Evolutionary conservation across 345 rosid genomes (phyloP), one percentile per base, ranked within the genome.

Genomic region (Corchorus capsularis): DNA sequence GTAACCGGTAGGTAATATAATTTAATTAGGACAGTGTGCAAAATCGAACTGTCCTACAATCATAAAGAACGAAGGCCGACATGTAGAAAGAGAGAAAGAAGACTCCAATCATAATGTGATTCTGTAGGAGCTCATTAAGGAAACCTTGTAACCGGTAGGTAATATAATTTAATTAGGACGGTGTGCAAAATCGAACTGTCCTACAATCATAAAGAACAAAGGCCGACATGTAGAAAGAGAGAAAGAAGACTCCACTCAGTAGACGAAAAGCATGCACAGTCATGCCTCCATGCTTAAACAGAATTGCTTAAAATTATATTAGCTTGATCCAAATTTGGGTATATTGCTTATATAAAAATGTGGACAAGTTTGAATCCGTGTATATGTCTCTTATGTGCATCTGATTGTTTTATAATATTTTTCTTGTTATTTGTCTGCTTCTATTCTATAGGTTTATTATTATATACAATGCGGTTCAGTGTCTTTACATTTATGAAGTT

Each of bases 11-110:
- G 52, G 2, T n/a, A 32, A 45, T 27, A 60, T 19, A 65, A 65
- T 19, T 43, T 65, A 65, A 19, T 65, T 32, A 65, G 53, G 34
- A 65, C 17, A 65, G 12, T 19, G 53, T 57, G 69, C 70, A 19
- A 20, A 64, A 19, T 5, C 19, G 19, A 43, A 27, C 8, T n/a
- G 32, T 43, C 14, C 9, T 10, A 45, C 17, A 20, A 11, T 34
- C 70, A 65, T 65, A 4, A 27, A 11, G 12, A 8, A 12, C 17
- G 47, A 45, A 19, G 55, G n/a, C 53, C 19, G 3, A 56, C 9
- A 41, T 4, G 47, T 45, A 45, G 47, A 45, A 45, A 6, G 10
- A 8, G 10, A 45, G 8, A 45, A 45, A 45, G 47, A 45, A 45
- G 10, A 45, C 47, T 45, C 47, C 47, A 6, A 0, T 55, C 39